A percentile compares a stretch with the other conserved stretches of the same genome.
Conservation (phyloP, 108 stramenopile species). For the Pseudonitzschia multistriata region DNA sequence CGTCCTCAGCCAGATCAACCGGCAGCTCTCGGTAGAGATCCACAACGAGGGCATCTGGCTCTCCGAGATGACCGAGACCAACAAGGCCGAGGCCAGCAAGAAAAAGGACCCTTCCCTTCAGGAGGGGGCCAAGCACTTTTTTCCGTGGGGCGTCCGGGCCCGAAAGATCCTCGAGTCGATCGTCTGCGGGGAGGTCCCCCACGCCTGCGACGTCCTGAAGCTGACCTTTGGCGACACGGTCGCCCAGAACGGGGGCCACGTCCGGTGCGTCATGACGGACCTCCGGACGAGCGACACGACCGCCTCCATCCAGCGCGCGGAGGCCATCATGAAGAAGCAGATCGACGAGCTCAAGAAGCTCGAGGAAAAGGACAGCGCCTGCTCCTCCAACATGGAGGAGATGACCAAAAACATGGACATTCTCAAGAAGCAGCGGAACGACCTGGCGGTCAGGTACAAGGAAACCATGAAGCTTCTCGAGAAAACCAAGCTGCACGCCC, state of each 20-base stretch:
- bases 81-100: conserved; percentile 19
- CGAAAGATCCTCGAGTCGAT: conserved; percentile 50
- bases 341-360: conserved; percentile 23
- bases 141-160: conserved; percentile 65
- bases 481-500: conserved; percentile 13
- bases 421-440: conserved; percentile 18
- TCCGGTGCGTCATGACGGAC: conserved; percentile 71
- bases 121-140: conserved; percentile 35
- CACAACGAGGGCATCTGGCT: conserved; percentile 83
- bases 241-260: conserved; percentile 49
- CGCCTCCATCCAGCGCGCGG: conserved; percentile 48
- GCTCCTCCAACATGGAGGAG: conserved; percentile 10
- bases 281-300: conserved; percentile 61
- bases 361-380: conserved; percentile 28
- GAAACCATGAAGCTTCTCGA: conserved; percentile 35
- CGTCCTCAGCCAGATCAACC: conserved; percentile 45
- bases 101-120: conserved; percentile 15
- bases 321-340: conserved; percentile 38
- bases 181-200: conserved; percentile 67
- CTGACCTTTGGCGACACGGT: conserved; percentile 41
- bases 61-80: conserved; percentile 26
- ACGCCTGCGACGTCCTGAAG: conserved; percentile 20
- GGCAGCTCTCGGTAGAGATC: conserved; percentile 67
- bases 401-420: conserved; percentile 41
- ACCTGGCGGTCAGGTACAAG: conserved; percentile 16